Evolutionary conservation across 176 grass and related monocot species (phyloP), one percentile per base, ranked within the genome.

Genomic region (Eremochloa ophiuroides): DNA sequence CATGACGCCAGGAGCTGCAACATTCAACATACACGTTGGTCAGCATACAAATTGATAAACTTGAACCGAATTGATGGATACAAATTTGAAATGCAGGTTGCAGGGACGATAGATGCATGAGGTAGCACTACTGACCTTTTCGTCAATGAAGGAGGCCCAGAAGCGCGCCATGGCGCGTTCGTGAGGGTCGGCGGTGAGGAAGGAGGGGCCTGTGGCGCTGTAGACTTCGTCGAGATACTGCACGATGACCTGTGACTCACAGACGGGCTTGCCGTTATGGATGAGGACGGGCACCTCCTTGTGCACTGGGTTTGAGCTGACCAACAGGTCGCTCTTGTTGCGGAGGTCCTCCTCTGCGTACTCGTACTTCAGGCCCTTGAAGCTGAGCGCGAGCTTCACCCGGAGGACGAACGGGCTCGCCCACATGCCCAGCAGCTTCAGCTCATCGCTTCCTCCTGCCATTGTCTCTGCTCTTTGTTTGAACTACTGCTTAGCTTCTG

Each of bases 251-350:
- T n/a, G n/a, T n/a, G n/a, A n/a, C n/a, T n/a, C n/a, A n/a, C n/a
- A n/a, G n/a, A n/a, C n/a, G n/a, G n/a, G n/a, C n/a, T n/a, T n/a
- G n/a, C n/a, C n/a, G n/a, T n/a, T n/a, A n/a, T n/a, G n/a, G n/a
- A n/a, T 80, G 61, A 95, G 79, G 34, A 92, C 85, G 0, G 93
- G 90, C 1, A 95, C 80, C 40, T 85, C 84, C 76, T 88, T 90
- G 69, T 90, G 66, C 38, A 88, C 70, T 1, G 90, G 90, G 82
- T 95, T 95, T 30, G 71, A 86, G 28, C 6, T 22, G 10, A 92
- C 63, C 5, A 96, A 69, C 8, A 79, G 71, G 0, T 87, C 73
- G 72, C 93, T 93, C 71, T 93, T 97, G 44, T 85, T 80, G 22
- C 29, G 10, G 10, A 28, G 25, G 25, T 60, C 25, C 56, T 60